Conservation (phyloP, 441 rosid species). For the Populus hybrid region DNA sequence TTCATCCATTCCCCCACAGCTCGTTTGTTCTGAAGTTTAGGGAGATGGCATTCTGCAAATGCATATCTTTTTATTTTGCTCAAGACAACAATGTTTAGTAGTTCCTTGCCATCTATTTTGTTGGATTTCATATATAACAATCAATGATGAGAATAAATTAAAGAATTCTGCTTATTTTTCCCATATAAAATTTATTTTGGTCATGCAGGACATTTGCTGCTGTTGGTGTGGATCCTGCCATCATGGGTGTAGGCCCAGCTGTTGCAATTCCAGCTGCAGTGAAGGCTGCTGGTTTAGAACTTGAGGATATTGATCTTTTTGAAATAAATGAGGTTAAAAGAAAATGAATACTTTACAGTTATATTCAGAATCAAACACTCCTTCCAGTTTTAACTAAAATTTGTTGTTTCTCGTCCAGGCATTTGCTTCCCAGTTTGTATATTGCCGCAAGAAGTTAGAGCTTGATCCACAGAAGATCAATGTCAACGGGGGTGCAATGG, state of each 20-base stretch:
- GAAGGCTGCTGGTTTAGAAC: slow-evolving; percentile 82
- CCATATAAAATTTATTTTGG: background rate
- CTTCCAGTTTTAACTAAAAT: background rate
- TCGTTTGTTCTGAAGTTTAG: background rate
- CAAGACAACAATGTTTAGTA: background rate
- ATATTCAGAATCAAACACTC: background rate
- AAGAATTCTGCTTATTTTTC: background rate
- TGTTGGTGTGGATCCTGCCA: slow-evolving; percentile 98
- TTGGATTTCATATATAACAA: background rate
- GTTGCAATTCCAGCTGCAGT: slow-evolving; percentile 98
- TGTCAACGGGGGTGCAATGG: slow-evolving; percentile 98
- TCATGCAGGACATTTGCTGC: slow-evolving; percentile 82
- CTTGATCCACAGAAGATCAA: slow-evolving; percentile 85
- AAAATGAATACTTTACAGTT: background rate
- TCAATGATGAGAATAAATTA: background rate
- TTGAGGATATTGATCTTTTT: slow-evolving; percentile 84
- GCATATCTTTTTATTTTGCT: background rate
- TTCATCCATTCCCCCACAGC: background rate
- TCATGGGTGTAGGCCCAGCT: slow-evolving; percentile 98
- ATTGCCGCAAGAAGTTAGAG: slow-evolving; percentile 87
- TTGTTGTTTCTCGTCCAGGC: slow-evolving; percentile 48
- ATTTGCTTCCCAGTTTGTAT: slow-evolving; percentile 93
- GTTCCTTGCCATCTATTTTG: background rate
- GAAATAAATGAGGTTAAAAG: slow-evolving; percentile 90
- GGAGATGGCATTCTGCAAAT: background rate